These are phyloP conservation scores for Blastomyces gilchristii DNA, from an alignment of 2,329 filamentous ascomycete genomes.

Conservation along the genomic window DNA sequence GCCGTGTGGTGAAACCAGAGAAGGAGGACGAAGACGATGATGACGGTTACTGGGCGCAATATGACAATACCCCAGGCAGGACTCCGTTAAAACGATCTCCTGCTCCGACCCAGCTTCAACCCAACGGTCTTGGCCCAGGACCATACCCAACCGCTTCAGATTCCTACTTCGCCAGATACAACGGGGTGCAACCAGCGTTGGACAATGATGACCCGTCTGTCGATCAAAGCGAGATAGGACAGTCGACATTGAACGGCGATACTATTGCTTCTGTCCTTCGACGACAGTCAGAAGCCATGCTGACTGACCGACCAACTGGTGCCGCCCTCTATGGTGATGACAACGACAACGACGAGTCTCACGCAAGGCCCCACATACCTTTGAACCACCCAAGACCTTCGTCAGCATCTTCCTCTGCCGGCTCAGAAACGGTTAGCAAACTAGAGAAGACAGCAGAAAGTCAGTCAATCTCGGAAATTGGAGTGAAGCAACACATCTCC, in stretches of 20 bases:
- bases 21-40: slow-evolving; percentile 47
- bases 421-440: slow-evolving; percentile 42
- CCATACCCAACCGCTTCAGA: slow-evolving; percentile 36
- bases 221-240: slow-evolving; percentile 36
- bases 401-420: slow-evolving; percentile 31
- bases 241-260: slow-evolving; percentile 47
- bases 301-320: neutral
- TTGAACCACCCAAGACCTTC: slow-evolving; percentile 37
- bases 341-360: neutral
- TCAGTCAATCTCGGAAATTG: slow-evolving; percentile 47
- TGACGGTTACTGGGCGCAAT: slow-evolving; percentile 55
- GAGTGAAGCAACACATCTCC: slow-evolving; percentile 53
- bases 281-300: slow-evolving; percentile 26
- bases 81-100: slow-evolving; percentile 39
- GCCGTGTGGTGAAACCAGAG: slow-evolving; percentile 14
- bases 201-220: slow-evolving; percentile 54
- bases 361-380: slow-evolving; percentile 1
- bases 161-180: slow-evolving; percentile 53
- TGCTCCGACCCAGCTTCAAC: slow-evolving; percentile 19
- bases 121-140: slow-evolving; percentile 23
- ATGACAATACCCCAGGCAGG: slow-evolving; percentile 46
- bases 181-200: slow-evolving; percentile 54
- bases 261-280: slow-evolving; percentile 35
- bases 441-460: slow-evolving; percentile 45
- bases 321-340: neutral